Conservation (phyloP, 225 moss, liverwort and hornwort species). For the Antitrichia curtipendula region DNA sequence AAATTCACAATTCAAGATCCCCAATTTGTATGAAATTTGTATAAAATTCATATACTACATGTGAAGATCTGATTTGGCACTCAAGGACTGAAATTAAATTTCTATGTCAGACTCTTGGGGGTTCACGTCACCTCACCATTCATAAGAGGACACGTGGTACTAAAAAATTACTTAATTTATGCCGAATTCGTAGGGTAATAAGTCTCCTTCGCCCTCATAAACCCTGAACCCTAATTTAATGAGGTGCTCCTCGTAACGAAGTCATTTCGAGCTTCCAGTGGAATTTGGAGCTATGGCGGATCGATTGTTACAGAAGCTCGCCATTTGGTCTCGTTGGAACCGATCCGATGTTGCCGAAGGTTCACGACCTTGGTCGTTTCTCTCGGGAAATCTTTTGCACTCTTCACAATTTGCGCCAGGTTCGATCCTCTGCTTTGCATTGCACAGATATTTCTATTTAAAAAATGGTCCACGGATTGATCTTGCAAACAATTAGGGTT, state of each 20-base stretch:
- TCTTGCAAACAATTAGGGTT: not conserved
- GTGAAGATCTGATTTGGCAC: rapidly evolving
- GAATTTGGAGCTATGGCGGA: not conserved
- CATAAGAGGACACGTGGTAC: not conserved
- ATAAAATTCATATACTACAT: rapidly evolving
- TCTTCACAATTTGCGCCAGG: not conserved
- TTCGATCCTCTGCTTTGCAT: not conserved
- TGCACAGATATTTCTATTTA: not conserved
- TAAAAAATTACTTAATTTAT: not conserved
- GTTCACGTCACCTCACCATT: not conserved
- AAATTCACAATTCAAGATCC: not conserved
- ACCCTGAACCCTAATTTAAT: not conserved
- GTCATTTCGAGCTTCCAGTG: not conserved
- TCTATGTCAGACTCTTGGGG: rapidly evolving
- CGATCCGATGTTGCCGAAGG: not conserved
- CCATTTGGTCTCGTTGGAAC: not conserved
- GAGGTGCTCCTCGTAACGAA: not conserved
- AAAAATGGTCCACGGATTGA: not conserved
- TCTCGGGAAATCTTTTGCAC: not conserved
- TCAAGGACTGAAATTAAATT: not conserved
- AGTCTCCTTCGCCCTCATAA: not conserved
- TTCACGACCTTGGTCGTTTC: not conserved
- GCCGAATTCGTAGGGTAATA: not conserved
- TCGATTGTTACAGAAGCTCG: not conserved
- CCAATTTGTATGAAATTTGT: not conserved